phyloP scores from a whole-genome alignment of 768 basidiomycete species.

The Leucosporidium yakuticum region DNA sequence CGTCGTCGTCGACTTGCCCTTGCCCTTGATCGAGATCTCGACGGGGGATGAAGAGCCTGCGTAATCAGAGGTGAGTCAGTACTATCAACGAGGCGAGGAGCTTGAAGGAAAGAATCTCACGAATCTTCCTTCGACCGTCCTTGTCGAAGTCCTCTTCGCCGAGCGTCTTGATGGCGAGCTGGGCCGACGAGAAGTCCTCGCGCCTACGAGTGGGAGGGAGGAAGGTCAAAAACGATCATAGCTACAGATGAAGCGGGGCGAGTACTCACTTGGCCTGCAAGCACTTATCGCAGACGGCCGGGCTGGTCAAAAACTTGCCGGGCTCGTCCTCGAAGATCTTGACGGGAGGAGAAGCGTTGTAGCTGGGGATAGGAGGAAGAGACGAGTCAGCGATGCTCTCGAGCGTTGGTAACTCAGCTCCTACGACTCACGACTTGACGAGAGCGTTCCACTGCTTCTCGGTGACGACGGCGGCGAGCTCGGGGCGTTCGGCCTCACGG shows the following conservation, averaged over 20 bases:
- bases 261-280: conserved; percentile 53
- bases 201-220: not conserved
- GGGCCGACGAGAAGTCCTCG: conserved; percentile 11
- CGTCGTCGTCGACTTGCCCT: not conserved
- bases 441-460: conserved; percentile 62
- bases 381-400: not conserved
- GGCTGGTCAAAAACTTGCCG: conserved; percentile 35
- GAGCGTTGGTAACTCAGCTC: no score
- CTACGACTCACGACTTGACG: conserved; percentile 50
- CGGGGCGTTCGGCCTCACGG: conserved; percentile 10
- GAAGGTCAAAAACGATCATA: not conserved
- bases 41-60: not conserved
- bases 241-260: fast-evolving
- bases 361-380: not conserved
- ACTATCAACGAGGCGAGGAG: fast-evolving
- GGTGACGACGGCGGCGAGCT: conserved; percentile 45
- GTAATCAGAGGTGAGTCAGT: not conserved
- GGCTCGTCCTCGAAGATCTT: conserved; percentile 5
- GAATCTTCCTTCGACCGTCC: conserved; percentile 10
- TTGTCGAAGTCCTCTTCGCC: conserved; percentile 14
- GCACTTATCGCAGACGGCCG: conserved; percentile 56
- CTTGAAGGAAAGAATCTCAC: not conserved
- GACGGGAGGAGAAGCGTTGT: conserved; percentile 19
- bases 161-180: conserved; percentile 11
- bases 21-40: not conserved